Evolutionary conservation across 1,284 basidiomycete species (phyloP).

Genomic region (Clitocybe nebularis): DNA sequence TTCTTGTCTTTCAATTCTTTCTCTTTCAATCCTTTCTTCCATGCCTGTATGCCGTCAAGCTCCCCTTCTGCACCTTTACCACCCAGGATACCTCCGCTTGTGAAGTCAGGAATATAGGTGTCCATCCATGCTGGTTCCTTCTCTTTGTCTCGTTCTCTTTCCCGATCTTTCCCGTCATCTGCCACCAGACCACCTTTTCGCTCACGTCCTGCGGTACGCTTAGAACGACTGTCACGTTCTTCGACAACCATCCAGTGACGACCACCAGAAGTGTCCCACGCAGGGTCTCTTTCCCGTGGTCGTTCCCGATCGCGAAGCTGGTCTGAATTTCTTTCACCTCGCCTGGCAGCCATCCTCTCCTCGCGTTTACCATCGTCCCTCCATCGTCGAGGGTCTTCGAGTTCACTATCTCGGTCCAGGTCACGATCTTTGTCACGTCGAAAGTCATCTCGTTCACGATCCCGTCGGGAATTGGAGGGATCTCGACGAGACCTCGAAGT

Average conservation of each 20-base stretch:
- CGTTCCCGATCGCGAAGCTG: slow-evolving; percentile 34
- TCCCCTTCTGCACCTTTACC: slow-evolving; percentile 58
- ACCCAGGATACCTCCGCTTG: slow-evolving; percentile 60
- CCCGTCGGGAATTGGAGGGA: slow-evolving; percentile 43
- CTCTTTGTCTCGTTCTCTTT: slow-evolving; percentile 53
- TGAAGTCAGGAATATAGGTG: slow-evolving; percentile 65
- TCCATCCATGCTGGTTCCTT: slow-evolving; percentile 93
- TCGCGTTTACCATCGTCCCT: slow-evolving; percentile 77
- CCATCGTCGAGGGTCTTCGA: slow-evolving; percentile 66
- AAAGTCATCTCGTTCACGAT: slow-evolving; percentile 31
- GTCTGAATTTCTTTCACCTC: slow-evolving; percentile 41
- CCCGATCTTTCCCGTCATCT: slow-evolving; percentile 56
- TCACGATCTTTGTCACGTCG: slow-evolving; percentile 19
- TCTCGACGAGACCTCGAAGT: slow-evolving; percentile 42
- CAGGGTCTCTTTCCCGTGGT: slow-evolving; percentile 42
- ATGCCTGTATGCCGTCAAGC: slow-evolving; percentile 83
- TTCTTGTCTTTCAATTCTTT: slow-evolving; percentile 61
- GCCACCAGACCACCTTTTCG: slow-evolving; percentile 39
- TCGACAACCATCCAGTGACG: slow-evolving; percentile 59
- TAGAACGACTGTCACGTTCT: slow-evolving; percentile 59
- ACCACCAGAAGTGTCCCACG: slow-evolving; percentile 38
- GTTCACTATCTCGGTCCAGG: slow-evolving; percentile 42
- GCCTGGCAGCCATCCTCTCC: slow-evolving; percentile 60
- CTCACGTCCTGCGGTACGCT: slow-evolving; percentile 57
- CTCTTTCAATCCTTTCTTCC: slow-evolving; percentile 86